Conservation (phyloP, 192 early-diverging fungal genomes). For the Gamsiella multidivaricata region DNA sequence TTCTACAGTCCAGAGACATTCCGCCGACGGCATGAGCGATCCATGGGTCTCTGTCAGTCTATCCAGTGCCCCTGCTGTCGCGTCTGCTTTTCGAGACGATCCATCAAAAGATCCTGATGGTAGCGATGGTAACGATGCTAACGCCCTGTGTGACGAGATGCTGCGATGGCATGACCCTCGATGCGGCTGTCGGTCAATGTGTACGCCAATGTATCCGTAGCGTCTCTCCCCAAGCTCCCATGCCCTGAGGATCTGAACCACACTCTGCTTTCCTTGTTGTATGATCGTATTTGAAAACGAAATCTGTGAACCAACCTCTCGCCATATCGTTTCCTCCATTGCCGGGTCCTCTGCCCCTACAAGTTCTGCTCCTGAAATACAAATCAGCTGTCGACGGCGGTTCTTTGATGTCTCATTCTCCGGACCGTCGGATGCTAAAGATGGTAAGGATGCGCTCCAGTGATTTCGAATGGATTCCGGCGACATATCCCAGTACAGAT, state of each 20-base stretch:
- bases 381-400: constrained; percentile 20
- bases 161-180: constrained; percentile 12
- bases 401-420: background rate
- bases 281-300: constrained; percentile 8
- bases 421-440: background rate
- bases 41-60: too few species aligned
- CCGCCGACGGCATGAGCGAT: background rate
- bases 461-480: constrained; percentile 32
- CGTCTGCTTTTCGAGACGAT: too few species aligned
- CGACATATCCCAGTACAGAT: constrained; percentile 34
- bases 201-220: constrained; percentile 38
- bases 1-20: constrained; percentile 35
- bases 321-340: constrained; percentile 43
- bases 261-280: constrained; percentile 6
- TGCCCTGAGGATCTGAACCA: constrained; percentile 18
- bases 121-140: too few species aligned
- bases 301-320: constrained; percentile 25
- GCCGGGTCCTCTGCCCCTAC: constrained; percentile 26
- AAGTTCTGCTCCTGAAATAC: constrained; percentile 41
- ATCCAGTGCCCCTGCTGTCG: too few species aligned
- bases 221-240: constrained; percentile 1
- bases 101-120: too few species aligned
- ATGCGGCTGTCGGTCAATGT: constrained; percentile 40
- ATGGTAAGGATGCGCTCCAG: constrained; percentile 18
- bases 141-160: background rate